A percentile compares a stretch with the other conserved stretches of the same genome.
phyloP scores from a whole-genome alignment of 2,329 filamentous ascomycete species.

The Sarocladium strictum region DNA sequence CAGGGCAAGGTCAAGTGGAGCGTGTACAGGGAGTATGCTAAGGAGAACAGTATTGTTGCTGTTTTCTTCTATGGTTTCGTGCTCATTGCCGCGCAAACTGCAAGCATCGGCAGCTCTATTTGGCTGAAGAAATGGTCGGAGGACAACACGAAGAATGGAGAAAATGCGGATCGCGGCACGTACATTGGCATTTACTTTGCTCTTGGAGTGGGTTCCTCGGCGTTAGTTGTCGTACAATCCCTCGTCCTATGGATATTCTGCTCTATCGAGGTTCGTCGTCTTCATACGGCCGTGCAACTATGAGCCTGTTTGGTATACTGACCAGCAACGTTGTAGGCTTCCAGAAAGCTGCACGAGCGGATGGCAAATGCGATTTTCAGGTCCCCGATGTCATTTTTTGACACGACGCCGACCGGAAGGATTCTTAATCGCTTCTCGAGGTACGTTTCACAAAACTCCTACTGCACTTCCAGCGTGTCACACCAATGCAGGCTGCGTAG shows the following conservation, averaged over 20 bases:
- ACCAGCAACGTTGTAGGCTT: conserved; percentile 54
- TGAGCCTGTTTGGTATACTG: too few species aligned
- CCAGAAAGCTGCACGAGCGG: conserved; percentile 89
- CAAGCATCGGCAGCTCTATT: conserved; percentile 74
- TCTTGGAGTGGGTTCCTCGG: conserved; percentile 81
- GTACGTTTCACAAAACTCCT: conserved; percentile 36
- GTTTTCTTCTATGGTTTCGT: conserved; percentile 74
- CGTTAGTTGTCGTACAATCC: conserved; percentile 84
- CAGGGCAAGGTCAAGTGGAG: conserved; percentile 97
- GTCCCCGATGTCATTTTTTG: conserved; percentile 98
- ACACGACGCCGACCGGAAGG: conserved; percentile 91
- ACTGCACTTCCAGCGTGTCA: background rate
- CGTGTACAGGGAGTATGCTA: conserved; percentile 92
- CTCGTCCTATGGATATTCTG: conserved; percentile 99
- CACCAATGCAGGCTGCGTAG: background rate
- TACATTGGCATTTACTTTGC: conserved; percentile 95
- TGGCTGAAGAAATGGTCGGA: conserved; percentile 97
- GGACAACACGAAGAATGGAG: conserved; percentile 58
- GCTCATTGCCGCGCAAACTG: conserved; percentile 73
- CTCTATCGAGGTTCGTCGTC: conserved; percentile 85
- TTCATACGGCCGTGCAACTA: background rate
- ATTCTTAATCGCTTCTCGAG: conserved; percentile 96
- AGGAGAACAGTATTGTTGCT: conserved; percentile 82
- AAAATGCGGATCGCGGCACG: conserved; percentile 74
- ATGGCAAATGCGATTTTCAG: conserved; percentile 98